Conservation (phyloP, 805 yeast genomes). For the Saccharomycopsis lassenensis region DNA sequence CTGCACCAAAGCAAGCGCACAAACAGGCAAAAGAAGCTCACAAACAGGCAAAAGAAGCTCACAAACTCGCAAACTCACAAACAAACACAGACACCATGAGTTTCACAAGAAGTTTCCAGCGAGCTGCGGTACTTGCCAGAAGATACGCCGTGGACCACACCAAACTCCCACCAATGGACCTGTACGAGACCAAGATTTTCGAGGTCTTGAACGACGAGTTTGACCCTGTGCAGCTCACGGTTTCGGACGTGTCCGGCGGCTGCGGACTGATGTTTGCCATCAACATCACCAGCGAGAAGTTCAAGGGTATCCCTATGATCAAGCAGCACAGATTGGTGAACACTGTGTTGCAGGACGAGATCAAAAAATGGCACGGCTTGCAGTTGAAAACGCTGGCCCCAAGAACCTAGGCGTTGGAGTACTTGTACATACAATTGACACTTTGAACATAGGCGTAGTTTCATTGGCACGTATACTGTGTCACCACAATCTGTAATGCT, state of each 20-base stretch:
- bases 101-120: neutral
- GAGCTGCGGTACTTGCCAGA: no score
- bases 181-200: constrained; percentile 15
- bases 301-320: constrained; percentile 72
- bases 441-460: no score
- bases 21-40: neutral
- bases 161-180: constrained; percentile 14
- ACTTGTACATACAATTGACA: no score
- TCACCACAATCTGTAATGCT: no score
- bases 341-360: constrained; percentile 69
- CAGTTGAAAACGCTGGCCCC: constrained; percentile 66
- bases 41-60: neutral
- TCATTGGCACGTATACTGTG: no score
- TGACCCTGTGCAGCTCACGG: constrained; percentile 13
- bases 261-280: constrained; percentile 98
- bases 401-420: no score
- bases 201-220: constrained; percentile 13
- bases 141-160: constrained; percentile 13
- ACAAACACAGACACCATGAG: neutral
- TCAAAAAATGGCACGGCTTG: constrained; percentile 88
- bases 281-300: constrained; percentile 54
- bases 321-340: constrained; percentile 92
- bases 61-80: neutral
- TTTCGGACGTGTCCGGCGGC: constrained; percentile 37
- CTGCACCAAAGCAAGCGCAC: neutral